Percentiles rank a stretch among this genome's conserved stretches.
phyloP scores from a whole-genome alignment of 1,139 yeast genomes.

The Hyphopichia fennica region DNA sequence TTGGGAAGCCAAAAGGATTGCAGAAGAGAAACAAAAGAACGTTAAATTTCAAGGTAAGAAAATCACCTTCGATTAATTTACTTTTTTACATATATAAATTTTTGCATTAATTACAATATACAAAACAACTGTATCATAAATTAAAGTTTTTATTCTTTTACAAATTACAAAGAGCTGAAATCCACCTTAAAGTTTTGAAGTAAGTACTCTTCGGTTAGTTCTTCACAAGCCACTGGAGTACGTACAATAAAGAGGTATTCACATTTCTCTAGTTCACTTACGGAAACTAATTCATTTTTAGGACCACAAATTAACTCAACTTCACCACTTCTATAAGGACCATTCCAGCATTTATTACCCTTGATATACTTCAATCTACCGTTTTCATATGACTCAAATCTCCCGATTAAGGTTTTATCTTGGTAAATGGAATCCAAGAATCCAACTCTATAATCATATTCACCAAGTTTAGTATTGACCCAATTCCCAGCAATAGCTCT shows the following conservation, averaged over 20 bases:
- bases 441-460: conserved; percentile 67
- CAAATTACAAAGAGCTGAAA: conserved; percentile 19
- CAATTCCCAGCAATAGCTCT: conserved; percentile 57
- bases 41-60: conserved; percentile 83
- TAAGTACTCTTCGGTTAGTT: conserved; percentile 31
- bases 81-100: background rate
- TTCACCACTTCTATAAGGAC: conserved; percentile 75
- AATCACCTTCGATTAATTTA: conserved; percentile 56
- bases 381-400: conserved; percentile 34
- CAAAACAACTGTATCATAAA: background rate
- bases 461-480: conserved; percentile 56
- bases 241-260: conserved; percentile 62
- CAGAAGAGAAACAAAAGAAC: conserved; percentile 64
- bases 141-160: background rate
- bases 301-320: conserved; percentile 71
- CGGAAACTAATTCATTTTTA: conserved; percentile 54
- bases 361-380: conserved; percentile 44
- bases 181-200: conserved; percentile 26
- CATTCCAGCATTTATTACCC: conserved; percentile 96
- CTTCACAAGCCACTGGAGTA: conserved; percentile 72
- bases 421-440: conserved; percentile 61
- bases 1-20: conserved; percentile 83
- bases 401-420: conserved; percentile 59
- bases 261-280: conserved; percentile 89
- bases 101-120: background rate